Conservation (phyloP, 768 basidiomycete genomes). For the Mycena indigotica region DNA sequence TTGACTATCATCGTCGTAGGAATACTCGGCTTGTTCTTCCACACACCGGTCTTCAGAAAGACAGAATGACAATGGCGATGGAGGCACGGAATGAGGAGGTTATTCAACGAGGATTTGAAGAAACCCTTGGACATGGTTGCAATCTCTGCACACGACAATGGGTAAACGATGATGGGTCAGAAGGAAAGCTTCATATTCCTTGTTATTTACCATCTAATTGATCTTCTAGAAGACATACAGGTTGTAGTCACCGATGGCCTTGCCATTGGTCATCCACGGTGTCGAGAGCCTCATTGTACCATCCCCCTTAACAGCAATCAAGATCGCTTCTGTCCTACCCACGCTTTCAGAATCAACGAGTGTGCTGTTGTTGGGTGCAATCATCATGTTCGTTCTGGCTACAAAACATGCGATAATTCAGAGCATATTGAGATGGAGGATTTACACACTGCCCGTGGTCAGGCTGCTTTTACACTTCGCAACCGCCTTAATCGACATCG, state of each 20-base stretch:
- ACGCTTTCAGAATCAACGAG: background rate
- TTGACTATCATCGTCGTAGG: constrained; percentile 24
- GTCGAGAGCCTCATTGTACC: constrained; percentile 14
- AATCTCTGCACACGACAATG: constrained; percentile 29
- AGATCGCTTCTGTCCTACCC: constrained; percentile 21
- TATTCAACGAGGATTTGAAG: constrained; percentile 26
- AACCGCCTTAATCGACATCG: constrained; percentile 13
- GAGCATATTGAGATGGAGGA: constrained; percentile 13
- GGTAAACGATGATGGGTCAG: constrained; percentile 9
- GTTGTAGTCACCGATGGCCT: constrained; percentile 19
- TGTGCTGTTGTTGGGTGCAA: constrained; percentile 18
- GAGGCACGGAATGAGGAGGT: constrained; percentile 27
- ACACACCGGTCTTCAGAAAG: constrained; percentile 28
- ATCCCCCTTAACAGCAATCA: constrained; percentile 18
- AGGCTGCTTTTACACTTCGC: constrained; percentile 17
- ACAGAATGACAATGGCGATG: constrained; percentile 30
- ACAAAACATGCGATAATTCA: constrained; percentile 12
- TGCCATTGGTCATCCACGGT: constrained; percentile 20
- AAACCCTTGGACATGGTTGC: constrained; percentile 29
- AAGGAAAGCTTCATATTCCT: background rate
- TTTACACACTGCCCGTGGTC: constrained; percentile 4
- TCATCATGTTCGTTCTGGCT: background rate
- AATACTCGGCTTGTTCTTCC: constrained; percentile 22
- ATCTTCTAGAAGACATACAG: constrained; percentile 3
- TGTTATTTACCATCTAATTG: background rate